Percentiles rank a stretch among this genome's conserved stretches.
phyloP scores from a whole-genome alignment of 306 rosid genomes.

The Hippophae tibetana region DNA sequence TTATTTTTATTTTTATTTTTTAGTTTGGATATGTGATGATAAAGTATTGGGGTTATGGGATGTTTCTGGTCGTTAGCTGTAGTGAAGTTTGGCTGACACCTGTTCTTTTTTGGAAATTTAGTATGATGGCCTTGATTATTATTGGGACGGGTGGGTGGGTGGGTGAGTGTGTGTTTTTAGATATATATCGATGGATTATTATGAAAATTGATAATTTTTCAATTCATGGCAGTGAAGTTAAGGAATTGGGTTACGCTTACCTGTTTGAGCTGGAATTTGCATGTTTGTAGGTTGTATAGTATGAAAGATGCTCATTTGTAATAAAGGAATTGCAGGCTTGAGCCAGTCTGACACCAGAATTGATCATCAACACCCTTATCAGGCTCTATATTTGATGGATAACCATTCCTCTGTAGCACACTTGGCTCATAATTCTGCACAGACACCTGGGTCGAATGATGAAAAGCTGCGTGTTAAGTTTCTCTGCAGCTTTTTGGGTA shows the following conservation, averaged over 20 bases:
- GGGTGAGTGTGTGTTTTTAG: conserved; percentile 10
- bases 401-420: conserved; percentile 44
- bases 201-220: conserved; percentile 15
- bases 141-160: conserved; percentile 13
- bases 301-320: conserved; percentile 46
- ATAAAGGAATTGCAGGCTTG: conserved; percentile 46
- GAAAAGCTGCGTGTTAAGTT: conserved; percentile 72
- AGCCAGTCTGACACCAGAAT: conserved; percentile 36
- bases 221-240: conserved; percentile 8
- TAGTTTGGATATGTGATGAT: no score
- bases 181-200: conserved; percentile 13
- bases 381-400: conserved; percentile 50
- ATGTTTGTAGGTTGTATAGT: conserved; percentile 21
- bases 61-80: no score
- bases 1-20: no score
- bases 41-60: no score
- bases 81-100: neutral
- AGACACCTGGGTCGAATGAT: conserved; percentile 36
- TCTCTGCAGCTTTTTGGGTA: conserved; percentile 81
- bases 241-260: conserved; percentile 8
- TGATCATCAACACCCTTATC: conserved; percentile 33
- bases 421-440: conserved; percentile 27
- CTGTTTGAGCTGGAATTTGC: conserved; percentile 8
- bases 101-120: no score
- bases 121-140: neutral